A percentile compares a stretch with the other conserved stretches of the same genome.
Evolutionary conservation across 2,329 filamentous ascomycete species (phyloP).

Genomic region (Nothopassalora personata): DNA sequence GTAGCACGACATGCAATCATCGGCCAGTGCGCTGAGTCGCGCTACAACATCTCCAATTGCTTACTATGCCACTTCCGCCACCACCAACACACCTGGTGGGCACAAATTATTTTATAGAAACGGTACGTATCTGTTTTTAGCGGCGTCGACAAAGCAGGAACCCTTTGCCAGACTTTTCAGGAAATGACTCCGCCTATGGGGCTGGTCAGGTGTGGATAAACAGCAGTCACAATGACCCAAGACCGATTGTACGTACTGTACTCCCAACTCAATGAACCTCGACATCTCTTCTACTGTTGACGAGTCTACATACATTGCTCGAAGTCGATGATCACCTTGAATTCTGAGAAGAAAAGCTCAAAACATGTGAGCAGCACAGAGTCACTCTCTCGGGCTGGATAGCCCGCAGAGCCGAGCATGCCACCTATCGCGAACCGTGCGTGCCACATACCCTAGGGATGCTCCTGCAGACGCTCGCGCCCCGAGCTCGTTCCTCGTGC

Average conservation of each 20-base stretch:
- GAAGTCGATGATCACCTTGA: too few species aligned
- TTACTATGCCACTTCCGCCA: neutral
- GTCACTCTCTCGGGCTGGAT: too few species aligned
- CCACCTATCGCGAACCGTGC: neutral
- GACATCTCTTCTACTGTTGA: too few species aligned
- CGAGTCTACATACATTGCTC: too few species aligned
- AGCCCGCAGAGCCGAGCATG: too few species aligned
- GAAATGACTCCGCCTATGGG: neutral
- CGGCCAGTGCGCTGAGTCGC: neutral
- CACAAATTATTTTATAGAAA: neutral
- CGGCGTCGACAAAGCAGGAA: constrained; percentile 5
- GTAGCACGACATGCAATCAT: neutral
- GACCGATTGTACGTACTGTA: neutral
- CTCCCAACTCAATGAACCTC: too few species aligned
- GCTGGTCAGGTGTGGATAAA: neutral
- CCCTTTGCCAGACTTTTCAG: neutral
- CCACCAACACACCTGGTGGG: neutral
- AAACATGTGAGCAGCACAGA: too few species aligned
- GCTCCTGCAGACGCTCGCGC: constrained; percentile 8
- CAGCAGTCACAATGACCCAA: neutral
- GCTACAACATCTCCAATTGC: neutral
- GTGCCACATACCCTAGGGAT: neutral
- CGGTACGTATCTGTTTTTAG: neutral
- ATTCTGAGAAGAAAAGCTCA: too few species aligned
- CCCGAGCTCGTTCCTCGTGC: neutral